A percentile compares a stretch with the other conserved stretches of the same genome.
Evolutionary conservation across 306 rosid genomes (phyloP).

Genomic region (Gastrolobium bilobum): DNA sequence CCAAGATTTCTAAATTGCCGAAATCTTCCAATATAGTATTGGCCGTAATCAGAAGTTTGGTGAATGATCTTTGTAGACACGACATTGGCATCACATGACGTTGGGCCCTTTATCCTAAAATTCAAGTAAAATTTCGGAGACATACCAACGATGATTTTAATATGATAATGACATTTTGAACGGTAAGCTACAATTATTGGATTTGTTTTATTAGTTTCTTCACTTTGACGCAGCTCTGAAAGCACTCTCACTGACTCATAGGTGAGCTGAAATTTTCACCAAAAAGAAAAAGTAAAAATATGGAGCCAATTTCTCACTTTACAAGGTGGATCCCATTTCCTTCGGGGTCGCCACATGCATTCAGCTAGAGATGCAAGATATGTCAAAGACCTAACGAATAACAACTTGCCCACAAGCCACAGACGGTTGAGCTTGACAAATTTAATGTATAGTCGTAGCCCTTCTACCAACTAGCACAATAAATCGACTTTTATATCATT

Average conservation of each 20-base stretch:
- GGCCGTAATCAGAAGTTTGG: constrained; percentile 32
- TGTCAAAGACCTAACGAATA: constrained; percentile 19
- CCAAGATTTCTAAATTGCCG: constrained; percentile 31
- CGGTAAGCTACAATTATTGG: constrained; percentile 38
- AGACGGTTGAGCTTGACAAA: constrained; percentile 14
- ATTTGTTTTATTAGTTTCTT: constrained; percentile 31
- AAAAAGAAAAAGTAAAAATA: neutral
- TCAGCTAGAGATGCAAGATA: constrained; percentile 39
- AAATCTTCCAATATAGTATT: neutral
- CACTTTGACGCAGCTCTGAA: constrained; percentile 39
- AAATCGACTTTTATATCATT: constrained; percentile 16
- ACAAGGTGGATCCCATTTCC: neutral
- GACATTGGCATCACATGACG: constrained; percentile 45
- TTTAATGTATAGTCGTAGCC: neutral
- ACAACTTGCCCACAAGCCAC: neutral
- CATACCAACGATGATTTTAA: constrained; percentile 38
- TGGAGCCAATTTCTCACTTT: neutral
- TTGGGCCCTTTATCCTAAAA: constrained; percentile 36
- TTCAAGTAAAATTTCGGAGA: constrained; percentile 24
- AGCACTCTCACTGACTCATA: neutral
- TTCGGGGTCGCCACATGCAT: constrained; percentile 23
- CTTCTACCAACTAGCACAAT: constrained; percentile 24
- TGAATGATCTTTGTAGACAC: constrained; percentile 31
- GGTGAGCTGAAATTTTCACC: neutral
- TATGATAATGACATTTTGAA: constrained; percentile 45